Evolutionary conservation across 192 early-diverging fungal genomes (phyloP).

Genomic region (Coemansia sp.): DNA sequence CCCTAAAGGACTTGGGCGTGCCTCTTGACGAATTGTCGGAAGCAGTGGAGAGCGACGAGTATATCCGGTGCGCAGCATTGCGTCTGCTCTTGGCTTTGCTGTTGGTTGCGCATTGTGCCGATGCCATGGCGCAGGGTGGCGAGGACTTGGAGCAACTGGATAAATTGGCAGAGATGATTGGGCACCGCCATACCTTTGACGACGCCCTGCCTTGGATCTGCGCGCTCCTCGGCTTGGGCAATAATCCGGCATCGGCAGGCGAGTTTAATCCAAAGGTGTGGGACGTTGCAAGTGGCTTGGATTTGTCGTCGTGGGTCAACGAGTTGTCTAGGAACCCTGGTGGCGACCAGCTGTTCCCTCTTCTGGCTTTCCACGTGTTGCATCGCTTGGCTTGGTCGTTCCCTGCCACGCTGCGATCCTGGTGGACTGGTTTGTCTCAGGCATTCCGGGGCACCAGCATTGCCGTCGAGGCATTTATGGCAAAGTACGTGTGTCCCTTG

Average conservation of each 20-base stretch:
- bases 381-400: constrained; percentile 20
- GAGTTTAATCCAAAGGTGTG: constrained; percentile 20
- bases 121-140: constrained; percentile 10
- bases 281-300: constrained; percentile 18
- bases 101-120: constrained; percentile 22
- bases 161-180: constrained; percentile 19
- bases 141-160: constrained; percentile 10
- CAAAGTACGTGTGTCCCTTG: constrained; percentile 11
- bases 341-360: constrained; percentile 19
- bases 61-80: constrained; percentile 19
- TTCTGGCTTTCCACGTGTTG: constrained; percentile 34
- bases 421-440: constrained; percentile 47
- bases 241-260: not conserved
- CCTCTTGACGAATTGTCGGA: constrained; percentile 15
- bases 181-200: constrained; percentile 12
- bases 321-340: constrained; percentile 21
- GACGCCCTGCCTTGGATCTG: constrained; percentile 51
- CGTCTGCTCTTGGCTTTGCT: constrained; percentile 35
- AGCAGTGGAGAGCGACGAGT: constrained; percentile 24
- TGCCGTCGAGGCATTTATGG: constrained; percentile 37
- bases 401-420: constrained; percentile 40
- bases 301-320: constrained; percentile 31
- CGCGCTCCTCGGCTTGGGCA: constrained; percentile 31
- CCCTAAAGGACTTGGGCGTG: constrained; percentile 22
- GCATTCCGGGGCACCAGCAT: constrained; percentile 21